Base-by-base conservation (phyloP, 2,329 filamentous ascomycete genomes). In the Pezicula rhizophila region DNA sequence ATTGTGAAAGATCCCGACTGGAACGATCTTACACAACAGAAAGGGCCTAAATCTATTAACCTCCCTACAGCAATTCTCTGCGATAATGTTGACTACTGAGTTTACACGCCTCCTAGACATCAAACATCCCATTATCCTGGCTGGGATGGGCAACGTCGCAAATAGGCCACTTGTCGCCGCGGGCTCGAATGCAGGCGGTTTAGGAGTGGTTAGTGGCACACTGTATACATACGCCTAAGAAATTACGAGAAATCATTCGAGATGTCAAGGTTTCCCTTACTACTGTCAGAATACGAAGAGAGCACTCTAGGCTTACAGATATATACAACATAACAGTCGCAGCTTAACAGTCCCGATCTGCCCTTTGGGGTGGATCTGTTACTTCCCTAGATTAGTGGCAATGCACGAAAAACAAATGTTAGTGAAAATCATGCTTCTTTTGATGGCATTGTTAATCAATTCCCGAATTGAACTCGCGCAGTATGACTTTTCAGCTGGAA, bases 401-500 rank as follows among this genome's bases (percentile, higher is more conserved):
- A 77, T 64, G 93, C 93, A 54, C 82, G 93, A 65, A 96, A 96
- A 80, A 96, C 92, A 63, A 97, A 96, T 82, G 86, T 70, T 65
- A 70, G 50, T 42, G n/a, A n/a, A n/a, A n/a, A n/a, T n/a, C n/a
- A n/a, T n/a, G n/a, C n/a, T n/a, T n/a, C n/a, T n/a, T n/a, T n/a
- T n/a, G n/a, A n/a, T n/a, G n/a, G n/a, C n/a, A n/a, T n/a, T n/a
- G n/a, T n/a, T n/a, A n/a, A n/a, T n/a, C n/a, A n/a, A n/a, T n/a
- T n/a, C n/a, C n/a, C n/a, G n/a, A n/a, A n/a, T n/a, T n/a, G n/a
- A n/a, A n/a, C n/a, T 47, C 52, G 31, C 46, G 49, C 63, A 96
- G 92, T 96, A 97, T 73, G 93, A 99, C 73, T 99, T 99, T 78
- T 99, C 93, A 65, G 97, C 97, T 78, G 93, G 93, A 69, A 97